A percentile compares a stretch with the other conserved stretches of the same genome.
These are phyloP conservation scores for Aspergillus haitiensis DNA, from an alignment of 495 filamentous ascomycete genomes.

Conservation along the genomic window DNA sequence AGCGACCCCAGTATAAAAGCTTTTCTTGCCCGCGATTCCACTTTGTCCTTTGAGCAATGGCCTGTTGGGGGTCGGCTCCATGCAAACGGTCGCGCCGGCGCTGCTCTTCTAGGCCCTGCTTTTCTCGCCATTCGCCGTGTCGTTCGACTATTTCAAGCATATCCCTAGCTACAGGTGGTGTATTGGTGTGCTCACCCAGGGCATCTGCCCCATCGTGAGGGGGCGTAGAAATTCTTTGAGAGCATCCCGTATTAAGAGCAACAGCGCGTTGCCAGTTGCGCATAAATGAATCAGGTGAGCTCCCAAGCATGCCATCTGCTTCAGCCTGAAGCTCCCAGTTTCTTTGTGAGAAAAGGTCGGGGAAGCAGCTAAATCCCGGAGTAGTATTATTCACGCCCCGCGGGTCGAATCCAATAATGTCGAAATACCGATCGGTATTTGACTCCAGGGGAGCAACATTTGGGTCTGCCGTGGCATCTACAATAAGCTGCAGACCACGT, in stretches of 20 bases:
- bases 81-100: slow-evolving; percentile 28
- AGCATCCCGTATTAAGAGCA: slow-evolving; percentile 43
- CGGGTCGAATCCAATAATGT: slow-evolving; percentile 59
- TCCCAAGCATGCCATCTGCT: slow-evolving; percentile 46
- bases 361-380: slow-evolving; percentile 52
- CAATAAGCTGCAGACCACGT: slow-evolving; percentile 41
- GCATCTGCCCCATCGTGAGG: slow-evolving; percentile 28
- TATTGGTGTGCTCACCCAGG: slow-evolving; percentile 50
- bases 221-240: slow-evolving; percentile 29
- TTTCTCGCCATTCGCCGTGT: slow-evolving; percentile 47
- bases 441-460: background rate
- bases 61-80: slow-evolving; percentile 32
- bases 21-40: slow-evolving; percentile 45
- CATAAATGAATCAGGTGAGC: slow-evolving; percentile 32
- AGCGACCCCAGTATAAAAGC: slow-evolving; percentile 64
- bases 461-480: slow-evolving; percentile 40
- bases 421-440: slow-evolving; percentile 41
- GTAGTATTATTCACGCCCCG: slow-evolving; percentile 54
- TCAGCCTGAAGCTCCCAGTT: slow-evolving; percentile 44
- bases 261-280: slow-evolving; percentile 52
- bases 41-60: slow-evolving; percentile 29
- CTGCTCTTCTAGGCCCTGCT: slow-evolving; percentile 34
- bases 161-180: slow-evolving; percentile 48
- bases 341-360: slow-evolving; percentile 36
- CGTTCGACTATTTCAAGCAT: slow-evolving; percentile 54